A percentile compares a stretch with the other conserved stretches of the same genome.
Evolutionary conservation across 768 basidiomycete species (phyloP).

Genomic region (Suillus alpinus): DNA sequence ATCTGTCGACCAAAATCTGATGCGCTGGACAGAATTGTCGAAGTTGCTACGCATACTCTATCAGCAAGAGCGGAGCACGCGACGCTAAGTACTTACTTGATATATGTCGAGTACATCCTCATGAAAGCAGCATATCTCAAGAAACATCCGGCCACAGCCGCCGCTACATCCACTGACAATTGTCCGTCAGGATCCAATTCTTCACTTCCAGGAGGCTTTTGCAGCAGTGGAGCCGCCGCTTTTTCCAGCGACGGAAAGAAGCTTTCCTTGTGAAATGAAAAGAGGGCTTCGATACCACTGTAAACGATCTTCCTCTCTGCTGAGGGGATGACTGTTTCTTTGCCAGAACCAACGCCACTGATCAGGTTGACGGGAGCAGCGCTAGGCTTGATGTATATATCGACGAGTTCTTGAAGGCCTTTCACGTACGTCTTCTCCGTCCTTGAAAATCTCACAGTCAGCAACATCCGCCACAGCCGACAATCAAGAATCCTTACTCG

Average conservation of each 20-base stretch:
- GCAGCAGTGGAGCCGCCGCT: conserved; percentile 69
- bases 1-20: conserved; percentile 81
- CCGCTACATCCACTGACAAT: conserved; percentile 71
- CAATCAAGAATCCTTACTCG: conserved; percentile 51
- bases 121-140: conserved; percentile 95
- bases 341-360: conserved; percentile 65
- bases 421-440: conserved; percentile 95
- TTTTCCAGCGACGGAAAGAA: conserved; percentile 89
- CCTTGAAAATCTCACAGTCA: conserved; percentile 37
- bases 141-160: conserved; percentile 84
- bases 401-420: conserved; percentile 89
- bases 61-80: conserved; percentile 13
- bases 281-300: conserved; percentile 82
- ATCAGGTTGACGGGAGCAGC: conserved; percentile 66
- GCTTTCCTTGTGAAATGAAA: conserved; percentile 89
- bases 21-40: conserved; percentile 85
- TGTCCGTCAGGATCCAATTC: conserved; percentile 69
- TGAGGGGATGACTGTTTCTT: conserved; percentile 83
- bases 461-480: conserved; percentile 5
- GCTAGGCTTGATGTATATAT: conserved; percentile 92
- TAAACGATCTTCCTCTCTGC: conserved; percentile 91
- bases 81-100: conserved; percentile 64
- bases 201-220: conserved; percentile 39
- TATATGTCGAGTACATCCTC: conserved; percentile 98
- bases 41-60: conserved; percentile 64